Evolutionary conservation across 2,329 filamentous ascomycete genomes (phyloP).

Genomic region (Colletotrichum sp.): DNA sequence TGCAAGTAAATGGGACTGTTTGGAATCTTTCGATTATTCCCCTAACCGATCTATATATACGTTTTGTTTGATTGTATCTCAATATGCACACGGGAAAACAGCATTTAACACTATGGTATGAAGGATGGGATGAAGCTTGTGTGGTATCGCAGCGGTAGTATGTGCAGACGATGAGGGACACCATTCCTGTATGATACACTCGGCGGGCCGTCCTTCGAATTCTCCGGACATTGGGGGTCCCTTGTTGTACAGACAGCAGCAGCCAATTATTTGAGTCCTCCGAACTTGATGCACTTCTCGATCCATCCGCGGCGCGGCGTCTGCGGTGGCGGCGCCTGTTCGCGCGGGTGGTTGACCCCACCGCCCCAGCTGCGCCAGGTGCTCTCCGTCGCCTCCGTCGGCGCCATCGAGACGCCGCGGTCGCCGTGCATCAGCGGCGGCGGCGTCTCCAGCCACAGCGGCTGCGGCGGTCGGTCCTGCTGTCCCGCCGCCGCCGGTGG

Average conservation of each 20-base stretch:
- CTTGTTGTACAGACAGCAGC: background rate
- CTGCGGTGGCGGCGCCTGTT: background rate
- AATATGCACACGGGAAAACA: slow-evolving; percentile 17
- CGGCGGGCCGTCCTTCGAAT: background rate
- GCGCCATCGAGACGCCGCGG: slow-evolving; percentile 20
- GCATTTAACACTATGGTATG: slow-evolving; percentile 6
- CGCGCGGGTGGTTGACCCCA: slow-evolving; percentile 6
- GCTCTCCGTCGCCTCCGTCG: slow-evolving; percentile 17
- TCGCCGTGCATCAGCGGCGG: background rate
- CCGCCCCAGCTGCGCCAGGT: slow-evolving; percentile 23
- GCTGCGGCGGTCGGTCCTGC: background rate
- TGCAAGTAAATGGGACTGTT: background rate
- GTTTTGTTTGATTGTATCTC: background rate
- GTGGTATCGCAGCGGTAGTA: background rate
- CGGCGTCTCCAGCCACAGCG: background rate
- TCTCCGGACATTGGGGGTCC: background rate
- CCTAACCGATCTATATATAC: background rate
- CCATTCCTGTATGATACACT: background rate
- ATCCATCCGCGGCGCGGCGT: slow-evolving; percentile 16
- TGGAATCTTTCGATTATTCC: background rate
- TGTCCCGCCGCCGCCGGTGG: background rate
- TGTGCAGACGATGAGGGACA: background rate
- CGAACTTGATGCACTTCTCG: slow-evolving; percentile 20
- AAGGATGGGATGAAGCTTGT: background rate
- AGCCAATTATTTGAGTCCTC: slow-evolving; percentile 9